phyloP scores from a whole-genome alignment of 768 basidiomycete species.

The Sporobolomyces phaffii region DNA sequence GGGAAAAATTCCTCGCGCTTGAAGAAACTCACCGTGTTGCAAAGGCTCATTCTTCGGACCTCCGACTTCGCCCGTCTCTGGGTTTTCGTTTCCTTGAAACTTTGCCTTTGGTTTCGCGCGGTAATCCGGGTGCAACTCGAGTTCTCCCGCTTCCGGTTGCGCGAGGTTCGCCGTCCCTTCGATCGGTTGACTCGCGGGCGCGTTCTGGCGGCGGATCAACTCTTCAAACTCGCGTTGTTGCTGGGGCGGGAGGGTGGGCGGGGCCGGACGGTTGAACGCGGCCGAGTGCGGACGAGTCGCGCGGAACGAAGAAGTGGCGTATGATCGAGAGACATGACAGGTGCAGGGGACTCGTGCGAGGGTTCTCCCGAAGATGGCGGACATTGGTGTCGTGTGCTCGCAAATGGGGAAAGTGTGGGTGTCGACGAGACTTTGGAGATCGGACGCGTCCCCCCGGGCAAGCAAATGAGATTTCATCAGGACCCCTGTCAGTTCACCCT shows the following conservation, averaged over 20 bases:
- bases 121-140: conserved; percentile 48
- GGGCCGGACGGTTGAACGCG: conserved; percentile 53
- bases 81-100: conserved; percentile 76
- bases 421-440: too few species aligned
- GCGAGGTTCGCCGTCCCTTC: conserved; percentile 18
- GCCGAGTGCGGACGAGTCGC: neutral
- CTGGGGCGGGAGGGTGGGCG: conserved; percentile 65
- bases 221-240: conserved; percentile 82
- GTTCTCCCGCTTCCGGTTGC: conserved; percentile 46
- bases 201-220: conserved; percentile 54
- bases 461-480: too few species aligned
- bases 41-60: conserved; percentile 85
- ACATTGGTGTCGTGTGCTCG: too few species aligned
- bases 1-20: neutral
- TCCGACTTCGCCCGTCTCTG: conserved; percentile 72
- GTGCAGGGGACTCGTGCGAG: neutral
- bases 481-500: too few species aligned
- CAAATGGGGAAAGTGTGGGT: too few species aligned
- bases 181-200: conserved; percentile 48
- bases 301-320: conserved; percentile 6
- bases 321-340: neutral
- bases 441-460: too few species aligned
- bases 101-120: conserved; percentile 55
- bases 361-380: neutral
- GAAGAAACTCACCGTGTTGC: conserved; percentile 45